Percentiles rank a stretch among this genome's conserved stretches.
Evolutionary conservation across 129 eudicot species (phyloP).

Genomic region (Solidago caesia): DNA sequence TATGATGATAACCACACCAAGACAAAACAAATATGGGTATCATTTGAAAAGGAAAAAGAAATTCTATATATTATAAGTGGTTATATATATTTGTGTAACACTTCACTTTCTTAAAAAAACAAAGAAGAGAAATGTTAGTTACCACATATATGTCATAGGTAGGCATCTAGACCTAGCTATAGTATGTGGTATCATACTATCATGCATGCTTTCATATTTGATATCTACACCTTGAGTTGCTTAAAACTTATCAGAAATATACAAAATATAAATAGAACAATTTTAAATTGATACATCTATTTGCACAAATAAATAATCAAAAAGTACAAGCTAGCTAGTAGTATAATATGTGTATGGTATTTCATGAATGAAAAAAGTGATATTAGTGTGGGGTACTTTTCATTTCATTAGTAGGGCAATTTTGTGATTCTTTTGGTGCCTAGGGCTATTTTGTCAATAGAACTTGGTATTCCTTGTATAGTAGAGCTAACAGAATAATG

Average conservation of each 20-base stretch:
- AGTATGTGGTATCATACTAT: neutral
- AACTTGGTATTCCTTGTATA: no score
- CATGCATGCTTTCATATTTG: neutral
- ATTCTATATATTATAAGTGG: no score
- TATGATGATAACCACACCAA: no score
- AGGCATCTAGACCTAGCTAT: neutral
- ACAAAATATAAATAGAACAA: slow-evolving; percentile 10
- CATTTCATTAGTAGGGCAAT: slow-evolving; percentile 16
- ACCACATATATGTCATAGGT: neutral
- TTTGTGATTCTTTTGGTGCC: neutral
- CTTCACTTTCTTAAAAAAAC: no score
- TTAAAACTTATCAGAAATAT: slow-evolving; percentile 8
- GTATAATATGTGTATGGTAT: neutral
- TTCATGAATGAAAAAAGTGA: slow-evolving; percentile 11
- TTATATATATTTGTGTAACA: no score
- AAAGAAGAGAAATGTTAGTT: neutral
- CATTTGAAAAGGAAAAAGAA: no score
- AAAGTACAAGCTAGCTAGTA: slow-evolving; percentile 6
- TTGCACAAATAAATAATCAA: slow-evolving; percentile 15
- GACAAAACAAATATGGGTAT: no score
- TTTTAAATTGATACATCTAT: slow-evolving; percentile 7
- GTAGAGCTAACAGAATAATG: no score
- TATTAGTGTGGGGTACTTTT: neutral
- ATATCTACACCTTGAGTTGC: no score
- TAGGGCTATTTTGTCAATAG: no score